These are phyloP conservation scores for Starmerella floricola DNA, from an alignment of 805 yeast genomes.

Conservation along the genomic window DNA sequence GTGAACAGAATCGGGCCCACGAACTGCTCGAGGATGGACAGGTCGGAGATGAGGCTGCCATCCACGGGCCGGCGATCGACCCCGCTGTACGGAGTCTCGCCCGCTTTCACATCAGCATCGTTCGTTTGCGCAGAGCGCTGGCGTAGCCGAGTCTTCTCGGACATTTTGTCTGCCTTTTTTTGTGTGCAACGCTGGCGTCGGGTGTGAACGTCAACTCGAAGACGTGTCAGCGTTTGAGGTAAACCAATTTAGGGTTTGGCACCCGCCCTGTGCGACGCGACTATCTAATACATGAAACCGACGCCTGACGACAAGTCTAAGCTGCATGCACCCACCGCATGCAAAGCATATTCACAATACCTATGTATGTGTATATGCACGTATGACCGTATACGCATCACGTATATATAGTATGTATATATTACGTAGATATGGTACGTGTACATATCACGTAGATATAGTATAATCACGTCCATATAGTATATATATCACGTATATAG, in stretches of 20 bases:
- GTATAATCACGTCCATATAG: too few relatives aligned
- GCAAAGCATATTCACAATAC: too few relatives aligned
- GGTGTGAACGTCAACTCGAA: background rate
- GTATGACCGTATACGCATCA: too few relatives aligned
- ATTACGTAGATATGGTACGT: too few relatives aligned
- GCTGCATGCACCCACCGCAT: too few relatives aligned
- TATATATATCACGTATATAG: too few relatives aligned
- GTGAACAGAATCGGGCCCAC: conserved; percentile 49
- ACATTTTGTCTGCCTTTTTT: background rate
- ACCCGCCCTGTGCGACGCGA: background rate
- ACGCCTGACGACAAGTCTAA: too few relatives aligned
- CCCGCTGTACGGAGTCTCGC: background rate
- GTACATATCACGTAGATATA: too few relatives aligned
- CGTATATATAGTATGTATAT: too few relatives aligned
- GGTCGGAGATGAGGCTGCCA: conserved; percentile 23
- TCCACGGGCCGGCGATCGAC: conserved; percentile 9
- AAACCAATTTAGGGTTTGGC: background rate
- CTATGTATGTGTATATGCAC: too few relatives aligned
- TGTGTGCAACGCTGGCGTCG: background rate
- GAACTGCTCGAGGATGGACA: conserved; percentile 27
- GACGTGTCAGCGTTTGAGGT: conserved; percentile 1
- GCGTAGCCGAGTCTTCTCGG: conserved; percentile 1
- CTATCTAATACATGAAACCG: background rate
- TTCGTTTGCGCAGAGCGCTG: background rate
- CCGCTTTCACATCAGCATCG: background rate